These are phyloP conservation scores for Trypethelium eluteriae DNA, from an alignment of 495 filamentous ascomycete genomes.

Conservation along the genomic window DNA sequence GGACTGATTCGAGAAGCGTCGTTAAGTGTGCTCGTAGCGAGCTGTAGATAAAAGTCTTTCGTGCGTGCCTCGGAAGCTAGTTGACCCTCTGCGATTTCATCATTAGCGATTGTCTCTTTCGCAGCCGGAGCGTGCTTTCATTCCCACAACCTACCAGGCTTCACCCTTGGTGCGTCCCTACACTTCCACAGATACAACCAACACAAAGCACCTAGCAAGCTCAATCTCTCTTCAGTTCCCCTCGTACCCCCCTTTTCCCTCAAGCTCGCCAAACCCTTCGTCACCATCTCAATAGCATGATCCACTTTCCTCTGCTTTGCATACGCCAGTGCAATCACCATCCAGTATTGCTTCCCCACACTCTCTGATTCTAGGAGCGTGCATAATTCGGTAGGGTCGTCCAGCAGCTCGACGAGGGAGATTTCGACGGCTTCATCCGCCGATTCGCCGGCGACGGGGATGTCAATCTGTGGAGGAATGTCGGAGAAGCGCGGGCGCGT, in stretches of 20 bases:
- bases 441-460: constrained; percentile 70
- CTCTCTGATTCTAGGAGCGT: constrained; percentile 86
- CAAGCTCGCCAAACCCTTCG: constrained; percentile 70
- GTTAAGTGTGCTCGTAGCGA: constrained; percentile 83
- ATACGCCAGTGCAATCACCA: constrained; percentile 92
- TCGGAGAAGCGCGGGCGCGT: constrained; percentile 63
- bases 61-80: constrained; percentile 64
- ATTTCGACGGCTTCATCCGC: constrained; percentile 84
- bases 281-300: constrained; percentile 87
- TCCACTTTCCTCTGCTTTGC: constrained; percentile 90
- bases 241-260: constrained; percentile 40
- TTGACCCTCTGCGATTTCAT: constrained; percentile 32
- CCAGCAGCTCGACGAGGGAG: constrained; percentile 77
- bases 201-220: constrained; percentile 72
- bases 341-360: constrained; percentile 83
- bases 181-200: constrained; percentile 93
- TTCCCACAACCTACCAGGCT: constrained; percentile 27
- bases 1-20: constrained; percentile 92
- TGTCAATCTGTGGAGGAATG: constrained; percentile 81
- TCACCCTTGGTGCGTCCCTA: constrained; percentile 69
- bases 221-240: constrained; percentile 74
- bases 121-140: constrained; percentile 28
- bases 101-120: neutral
- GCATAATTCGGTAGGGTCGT: constrained; percentile 93
- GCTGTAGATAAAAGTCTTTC: constrained; percentile 86